Evolutionary conservation across 306 rosid genomes (phyloP).

Genomic region (Neltuma alba): DNA sequence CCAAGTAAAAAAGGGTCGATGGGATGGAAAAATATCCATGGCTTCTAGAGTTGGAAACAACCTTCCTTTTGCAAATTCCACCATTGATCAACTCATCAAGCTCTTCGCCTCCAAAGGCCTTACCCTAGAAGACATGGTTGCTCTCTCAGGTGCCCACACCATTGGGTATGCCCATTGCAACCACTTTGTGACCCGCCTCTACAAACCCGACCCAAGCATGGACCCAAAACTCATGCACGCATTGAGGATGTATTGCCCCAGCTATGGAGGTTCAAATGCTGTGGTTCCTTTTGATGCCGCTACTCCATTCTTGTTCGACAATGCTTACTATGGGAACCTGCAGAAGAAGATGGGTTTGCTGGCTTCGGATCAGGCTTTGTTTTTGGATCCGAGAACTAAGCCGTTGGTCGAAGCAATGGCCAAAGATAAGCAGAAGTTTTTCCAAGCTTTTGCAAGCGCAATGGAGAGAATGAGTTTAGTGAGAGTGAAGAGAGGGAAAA

Average conservation of each 20-base stretch:
- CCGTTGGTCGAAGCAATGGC: conserved; percentile 62
- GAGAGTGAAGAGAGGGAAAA: conserved; percentile 63
- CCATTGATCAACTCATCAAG: conserved; percentile 71
- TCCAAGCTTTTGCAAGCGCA: conserved; percentile 71
- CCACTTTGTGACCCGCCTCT: conserved; percentile 64
- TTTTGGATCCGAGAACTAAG: conserved; percentile 65
- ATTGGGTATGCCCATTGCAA: conserved; percentile 84
- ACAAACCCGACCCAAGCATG: conserved; percentile 73
- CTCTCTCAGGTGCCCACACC: conserved; percentile 93
- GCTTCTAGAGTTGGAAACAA: conserved; percentile 75
- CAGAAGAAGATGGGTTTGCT: conserved; percentile 66
- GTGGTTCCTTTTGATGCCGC: conserved; percentile 92
- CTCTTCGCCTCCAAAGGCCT: conserved; percentile 82
- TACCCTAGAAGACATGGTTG: conserved; percentile 66
- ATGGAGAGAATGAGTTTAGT: conserved; percentile 85
- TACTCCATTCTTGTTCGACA: conserved; percentile 79
- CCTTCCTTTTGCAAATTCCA: conserved; percentile 78
- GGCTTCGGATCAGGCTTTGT: conserved; percentile 80
- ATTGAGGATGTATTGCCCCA: conserved; percentile 80
- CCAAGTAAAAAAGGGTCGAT: conserved; percentile 83
- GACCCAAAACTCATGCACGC: conserved; percentile 63
- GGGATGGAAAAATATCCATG: conserved; percentile 90
- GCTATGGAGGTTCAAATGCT: conserved; percentile 59
- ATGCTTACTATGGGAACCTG: conserved; percentile 82
- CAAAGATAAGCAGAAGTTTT: conserved; percentile 69